These are phyloP conservation scores for Aspergillus udagawae DNA, from an alignment of 2,329 filamentous ascomycete species.

Conservation along the genomic window DNA sequence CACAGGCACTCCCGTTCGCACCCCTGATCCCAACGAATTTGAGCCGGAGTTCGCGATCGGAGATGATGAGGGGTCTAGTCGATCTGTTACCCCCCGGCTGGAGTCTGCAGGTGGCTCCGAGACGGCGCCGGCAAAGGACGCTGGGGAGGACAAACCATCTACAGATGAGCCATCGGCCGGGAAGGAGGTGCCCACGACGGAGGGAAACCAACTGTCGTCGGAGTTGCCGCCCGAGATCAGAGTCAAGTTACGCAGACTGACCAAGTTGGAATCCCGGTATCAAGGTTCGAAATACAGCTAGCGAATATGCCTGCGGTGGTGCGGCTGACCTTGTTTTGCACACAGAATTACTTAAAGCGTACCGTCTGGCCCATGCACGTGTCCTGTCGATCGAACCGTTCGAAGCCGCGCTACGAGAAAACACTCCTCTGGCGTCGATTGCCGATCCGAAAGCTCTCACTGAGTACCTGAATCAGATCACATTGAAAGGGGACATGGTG, in stretches of 20 bases:
- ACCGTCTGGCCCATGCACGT: slow-evolving; percentile 82
- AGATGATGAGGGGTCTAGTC: slow-evolving; percentile 68
- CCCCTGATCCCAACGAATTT: slow-evolving; percentile 81
- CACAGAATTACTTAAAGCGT: slow-evolving; percentile 83
- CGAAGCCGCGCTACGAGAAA: slow-evolving; percentile 83
- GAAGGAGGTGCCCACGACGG: slow-evolving; percentile 21
- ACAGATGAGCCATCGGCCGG: slow-evolving; percentile 15
- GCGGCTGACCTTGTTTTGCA: slow-evolving; percentile 2
- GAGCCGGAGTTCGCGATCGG: slow-evolving; percentile 83
- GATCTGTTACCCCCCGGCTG: slow-evolving; percentile 56
- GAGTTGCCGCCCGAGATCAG: slow-evolving; percentile 72
- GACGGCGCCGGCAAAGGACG: slow-evolving; percentile 16
- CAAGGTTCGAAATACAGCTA: slow-evolving; percentile 55
- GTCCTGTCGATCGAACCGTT: slow-evolving; percentile 88
- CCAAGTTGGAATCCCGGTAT: slow-evolving; percentile 84
- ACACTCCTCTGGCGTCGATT: slow-evolving; percentile 87
- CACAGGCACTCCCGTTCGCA: slow-evolving; percentile 47
- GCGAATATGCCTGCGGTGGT: not conserved
- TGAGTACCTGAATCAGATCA: slow-evolving; percentile 86
- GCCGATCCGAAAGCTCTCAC: slow-evolving; percentile 76
- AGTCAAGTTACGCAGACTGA: slow-evolving; percentile 75
- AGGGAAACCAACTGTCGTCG: slow-evolving; percentile 23
- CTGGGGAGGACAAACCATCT: slow-evolving; percentile 18
- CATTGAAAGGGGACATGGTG: slow-evolving; percentile 83
- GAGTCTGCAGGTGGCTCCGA: slow-evolving; percentile 38